A percentile compares a stretch with the other conserved stretches of the same genome.
Evolutionary conservation across 768 basidiomycete species (phyloP).

Genomic region (Hygrocybe coccinea): DNA sequence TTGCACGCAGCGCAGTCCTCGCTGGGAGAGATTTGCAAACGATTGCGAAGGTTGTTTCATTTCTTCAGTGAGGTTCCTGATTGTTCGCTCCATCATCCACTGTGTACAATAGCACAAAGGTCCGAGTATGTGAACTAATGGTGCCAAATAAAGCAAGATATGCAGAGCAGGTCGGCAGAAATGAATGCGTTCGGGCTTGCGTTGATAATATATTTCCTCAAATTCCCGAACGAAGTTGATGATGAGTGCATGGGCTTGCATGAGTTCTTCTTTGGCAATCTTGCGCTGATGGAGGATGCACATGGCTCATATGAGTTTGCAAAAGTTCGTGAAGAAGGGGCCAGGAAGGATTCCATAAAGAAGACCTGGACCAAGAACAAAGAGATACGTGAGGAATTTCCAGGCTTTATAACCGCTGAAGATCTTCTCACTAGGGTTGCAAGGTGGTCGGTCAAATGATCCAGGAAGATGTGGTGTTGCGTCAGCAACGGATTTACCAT

Average conservation of each 20-base stretch:
- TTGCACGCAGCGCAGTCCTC: not conserved
- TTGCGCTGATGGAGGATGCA: not conserved
- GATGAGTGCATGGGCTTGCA: not conserved
- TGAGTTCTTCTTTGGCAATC: not conserved
- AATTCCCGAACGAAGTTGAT: no score
- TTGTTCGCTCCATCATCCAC: slow-evolving; percentile 4
- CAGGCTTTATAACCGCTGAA: no score
- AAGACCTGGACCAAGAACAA: no score
- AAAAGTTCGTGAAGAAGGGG: not conserved
- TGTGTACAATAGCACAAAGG: not conserved
- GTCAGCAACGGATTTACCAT: no score
- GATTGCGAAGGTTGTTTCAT: slow-evolving; percentile 5
- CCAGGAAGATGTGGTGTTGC: no score
- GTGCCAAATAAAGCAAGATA: not conserved
- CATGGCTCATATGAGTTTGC: slow-evolving; percentile 2
- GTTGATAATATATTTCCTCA: no score
- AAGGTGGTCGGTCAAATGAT: no score
- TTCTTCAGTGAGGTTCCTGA: slow-evolving; percentile 1
- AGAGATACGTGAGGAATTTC: slow-evolving; percentile 29
- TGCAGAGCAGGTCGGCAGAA: slow-evolving; percentile 1
- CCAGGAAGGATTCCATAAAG: slow-evolving; percentile 14
- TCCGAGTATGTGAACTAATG: not conserved
- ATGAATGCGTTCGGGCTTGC: no score
- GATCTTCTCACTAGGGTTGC: no score
- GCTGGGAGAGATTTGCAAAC: slow-evolving; percentile 2